These are phyloP conservation scores for Ramaria rubella DNA, from an alignment of 768 basidiomycete species.

Conservation along the genomic window DNA sequence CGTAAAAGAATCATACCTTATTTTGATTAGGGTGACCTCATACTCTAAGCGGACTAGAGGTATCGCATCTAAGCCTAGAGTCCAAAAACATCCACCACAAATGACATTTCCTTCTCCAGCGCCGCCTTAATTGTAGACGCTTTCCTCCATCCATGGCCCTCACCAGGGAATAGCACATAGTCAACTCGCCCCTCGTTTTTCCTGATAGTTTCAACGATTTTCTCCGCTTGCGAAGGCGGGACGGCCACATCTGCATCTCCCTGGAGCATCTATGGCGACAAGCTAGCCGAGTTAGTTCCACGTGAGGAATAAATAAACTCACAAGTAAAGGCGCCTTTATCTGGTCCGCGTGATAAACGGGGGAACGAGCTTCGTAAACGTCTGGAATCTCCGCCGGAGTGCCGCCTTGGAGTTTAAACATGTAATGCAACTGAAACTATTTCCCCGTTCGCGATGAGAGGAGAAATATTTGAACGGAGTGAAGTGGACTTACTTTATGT, in stretches of 20 bases:
- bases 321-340: slow-evolving; percentile 62
- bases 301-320: slow-evolving; percentile 20
- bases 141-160: slow-evolving; percentile 59
- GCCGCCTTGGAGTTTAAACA: neutral
- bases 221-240: slow-evolving; percentile 56
- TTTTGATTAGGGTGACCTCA: no score
- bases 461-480: no score
- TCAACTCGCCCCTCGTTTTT: slow-evolving; percentile 46
- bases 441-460: neutral
- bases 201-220: slow-evolving; percentile 48
- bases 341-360: slow-evolving; percentile 51
- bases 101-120: slow-evolving; percentile 44
- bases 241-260: slow-evolving; percentile 59
- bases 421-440: neutral
- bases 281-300: neutral
- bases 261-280: slow-evolving; percentile 56
- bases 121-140: slow-evolving; percentile 48
- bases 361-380: slow-evolving; percentile 50
- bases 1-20: no score
- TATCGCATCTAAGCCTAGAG: no score
- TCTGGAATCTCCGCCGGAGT: neutral
- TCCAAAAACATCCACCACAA: no score
- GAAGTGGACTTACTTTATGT: no score
- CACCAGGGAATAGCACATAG: slow-evolving; percentile 54
- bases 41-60: no score